These are phyloP conservation scores for Physocladia obscura DNA, from an alignment of 192 early-diverging fungal genomes.

Conservation along the genomic window DNA sequence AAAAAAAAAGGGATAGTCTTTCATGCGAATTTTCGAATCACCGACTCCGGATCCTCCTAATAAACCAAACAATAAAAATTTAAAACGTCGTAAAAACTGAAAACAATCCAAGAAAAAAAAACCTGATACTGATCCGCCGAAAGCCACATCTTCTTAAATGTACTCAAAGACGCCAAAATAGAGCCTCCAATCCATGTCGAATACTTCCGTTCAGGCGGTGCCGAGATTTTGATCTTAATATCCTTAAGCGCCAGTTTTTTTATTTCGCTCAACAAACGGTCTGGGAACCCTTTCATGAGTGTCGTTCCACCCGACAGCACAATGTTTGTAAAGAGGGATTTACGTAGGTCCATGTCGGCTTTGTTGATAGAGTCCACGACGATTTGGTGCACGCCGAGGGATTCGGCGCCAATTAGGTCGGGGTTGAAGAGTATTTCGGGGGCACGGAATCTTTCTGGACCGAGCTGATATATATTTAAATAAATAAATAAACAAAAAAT, in stretches of 20 bases:
- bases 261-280: slow-evolving; percentile 86
- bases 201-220: slow-evolving; percentile 95
- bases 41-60: slow-evolving; percentile 93
- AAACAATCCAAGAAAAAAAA: background rate
- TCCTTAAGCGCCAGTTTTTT: slow-evolving; percentile 88
- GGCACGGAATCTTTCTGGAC: slow-evolving; percentile 87
- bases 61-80: slow-evolving; percentile 33
- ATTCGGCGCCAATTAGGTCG: slow-evolving; percentile 89
- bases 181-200: slow-evolving; percentile 98
- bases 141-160: slow-evolving; percentile 99
- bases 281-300: slow-evolving; percentile 87
- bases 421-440: slow-evolving; percentile 97
- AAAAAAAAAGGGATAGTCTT: too few relatives aligned
- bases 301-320: slow-evolving; percentile 98
- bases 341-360: slow-evolving; percentile 92
- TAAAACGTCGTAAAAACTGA: background rate
- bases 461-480: slow-evolving; percentile 57
- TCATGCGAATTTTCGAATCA: slow-evolving; percentile 68
- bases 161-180: slow-evolving; percentile 90
- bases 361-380: slow-evolving; percentile 90
- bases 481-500: background rate
- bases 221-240: slow-evolving; percentile 95
- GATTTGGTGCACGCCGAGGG: slow-evolving; percentile 89
- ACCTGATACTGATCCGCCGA: slow-evolving; percentile 82
- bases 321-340: slow-evolving; percentile 82